Evolutionary conservation across 345 rosid species (phyloP).

Genomic region (Raphanus raphanistrum): DNA sequence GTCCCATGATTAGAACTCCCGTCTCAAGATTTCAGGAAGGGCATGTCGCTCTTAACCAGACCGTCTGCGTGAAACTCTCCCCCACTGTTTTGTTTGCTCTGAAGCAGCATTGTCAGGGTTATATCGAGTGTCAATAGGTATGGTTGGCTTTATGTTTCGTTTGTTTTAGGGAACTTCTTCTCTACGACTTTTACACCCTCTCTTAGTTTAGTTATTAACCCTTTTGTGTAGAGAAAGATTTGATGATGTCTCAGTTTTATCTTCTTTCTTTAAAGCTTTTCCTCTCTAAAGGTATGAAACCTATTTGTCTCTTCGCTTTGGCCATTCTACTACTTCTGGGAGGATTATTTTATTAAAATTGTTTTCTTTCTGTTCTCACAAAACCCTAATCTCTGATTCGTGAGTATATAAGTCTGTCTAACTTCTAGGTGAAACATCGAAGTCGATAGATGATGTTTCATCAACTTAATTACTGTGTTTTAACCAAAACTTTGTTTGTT

Average conservation of each 20-base stretch:
- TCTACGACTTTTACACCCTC: not conserved
- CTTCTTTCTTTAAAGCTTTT: no score
- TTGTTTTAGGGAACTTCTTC: constrained; percentile 20
- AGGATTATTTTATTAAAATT: no score
- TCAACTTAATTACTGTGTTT: no score
- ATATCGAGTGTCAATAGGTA: constrained; percentile 31
- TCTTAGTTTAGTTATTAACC: constrained; percentile 13
- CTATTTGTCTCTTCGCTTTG: no score
- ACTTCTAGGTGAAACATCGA: no score
- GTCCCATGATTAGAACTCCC: constrained; percentile 60
- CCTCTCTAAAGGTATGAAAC: no score
- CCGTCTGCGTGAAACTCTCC: constrained; percentile 31
- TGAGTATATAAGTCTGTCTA: no score
- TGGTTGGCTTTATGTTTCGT: constrained; percentile 8
- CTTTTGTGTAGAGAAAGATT: constrained; percentile 33
- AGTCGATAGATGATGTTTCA: no score
- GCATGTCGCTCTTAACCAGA: constrained; percentile 61
- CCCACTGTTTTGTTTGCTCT: constrained; percentile 23
- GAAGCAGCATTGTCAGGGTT: constrained; percentile 25
- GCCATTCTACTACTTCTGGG: no score
- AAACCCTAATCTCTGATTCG: no score
- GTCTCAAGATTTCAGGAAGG: constrained; percentile 58
- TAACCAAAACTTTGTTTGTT: no score
- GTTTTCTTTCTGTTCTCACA: no score
- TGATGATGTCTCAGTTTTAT: not conserved